Evolutionary conservation across 108 stramenopile species (phyloP), one percentile per base, ranked within the genome.

Genomic region (Chaetoceros muelleri): DNA sequence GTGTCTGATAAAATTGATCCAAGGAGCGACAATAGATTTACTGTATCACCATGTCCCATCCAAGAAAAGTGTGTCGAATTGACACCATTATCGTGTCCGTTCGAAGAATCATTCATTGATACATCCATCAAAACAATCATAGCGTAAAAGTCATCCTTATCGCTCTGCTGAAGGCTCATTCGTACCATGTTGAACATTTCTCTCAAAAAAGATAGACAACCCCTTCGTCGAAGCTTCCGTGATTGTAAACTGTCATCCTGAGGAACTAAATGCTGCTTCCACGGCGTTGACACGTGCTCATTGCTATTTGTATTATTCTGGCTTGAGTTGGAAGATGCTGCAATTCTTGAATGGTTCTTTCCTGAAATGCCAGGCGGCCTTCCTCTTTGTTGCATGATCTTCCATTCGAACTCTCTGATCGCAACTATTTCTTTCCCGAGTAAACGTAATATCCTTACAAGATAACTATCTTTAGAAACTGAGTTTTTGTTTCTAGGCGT

Each of bases 151-250:
- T 88, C 85, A 55, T 88, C 90, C 56, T 84, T 88, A 46, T 88
- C 90, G 27, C 64, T 73, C 56, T 86, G 90, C 46, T 93, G 81
- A 44, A 93, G 64, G 2, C 81, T 80, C 53, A 69, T 61, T 48
- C 85, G 78, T 7, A 84, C 87, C 90, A 88, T 86, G 65, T 81
- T 81, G 66, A 93, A 93, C 2, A 93, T 62, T 53, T 93, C 90
- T 28, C 74, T 69, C 21, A 93, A 57, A 67, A 93, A 93, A 16
- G 68, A 70, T 28, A 93, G 55, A 49, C 87, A 85, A 0, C 85
- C 90, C 8, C 74, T 57, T 40, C 81, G 70, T 34, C 90, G 74
- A 24, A 74, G 61, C 31, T 55, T 62, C 25, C 90, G 75, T 18
- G 87, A 88, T 10, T 57, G 61, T 31, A 84, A 55, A 10, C 87